Base-by-base conservation (phyloP, 2,329 filamentous ascomycete species). In the Bipolaris sorokiniana region DNA sequence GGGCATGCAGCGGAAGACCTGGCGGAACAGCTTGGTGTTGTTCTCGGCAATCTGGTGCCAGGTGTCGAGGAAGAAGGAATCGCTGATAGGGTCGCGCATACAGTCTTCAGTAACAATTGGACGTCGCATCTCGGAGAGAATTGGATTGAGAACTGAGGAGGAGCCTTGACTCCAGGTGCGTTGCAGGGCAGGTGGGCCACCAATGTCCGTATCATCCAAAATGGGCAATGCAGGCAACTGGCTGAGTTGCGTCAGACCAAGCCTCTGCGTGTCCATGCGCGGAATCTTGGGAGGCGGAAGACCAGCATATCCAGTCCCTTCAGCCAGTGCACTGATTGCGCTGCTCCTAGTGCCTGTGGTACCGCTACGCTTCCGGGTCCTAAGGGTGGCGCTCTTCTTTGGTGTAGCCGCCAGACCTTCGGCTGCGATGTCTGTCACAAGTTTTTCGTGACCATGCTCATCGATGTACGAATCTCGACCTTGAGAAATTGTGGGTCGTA, bases 1-100 rank as follows among this genome's bases (percentile, higher is more conserved):
- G 1, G 95, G 95, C 90, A 96, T 96, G 77, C 93, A 97, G 45
- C 93, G 88, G 81, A 99, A 99, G 7, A 99, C 94, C 59, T 90
- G 87, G 31, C 95, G 90, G 79, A 91, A 99, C 46, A 99, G 85
- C 73, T 92, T 94, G 3, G 95, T 99, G 75, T 99, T 99, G 80
- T 98, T 98, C 62, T 90, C 88, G 0, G 95, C 95, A 51, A 92
- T 88, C 16, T 87, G 84, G 63, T 89, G 88, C 96, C 96, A 99
- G 1, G 91, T 88, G 61, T 96, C 90, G 44, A 95, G 86, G 73
- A 91, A 90, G 77, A 99, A 99, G 1, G 84, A 80, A 51, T 91
- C 84, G 56, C 89, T 88, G 38, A 99, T 79, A 0, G 96, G 95
- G 76, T 99, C 95, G 15, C 84, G 86, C 92, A 99, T 99, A 78